Evolutionary conservation across 1,139 yeast genomes (phyloP), one percentile per base, ranked within the genome.

Genomic region (Taphrina sp.): DNA sequence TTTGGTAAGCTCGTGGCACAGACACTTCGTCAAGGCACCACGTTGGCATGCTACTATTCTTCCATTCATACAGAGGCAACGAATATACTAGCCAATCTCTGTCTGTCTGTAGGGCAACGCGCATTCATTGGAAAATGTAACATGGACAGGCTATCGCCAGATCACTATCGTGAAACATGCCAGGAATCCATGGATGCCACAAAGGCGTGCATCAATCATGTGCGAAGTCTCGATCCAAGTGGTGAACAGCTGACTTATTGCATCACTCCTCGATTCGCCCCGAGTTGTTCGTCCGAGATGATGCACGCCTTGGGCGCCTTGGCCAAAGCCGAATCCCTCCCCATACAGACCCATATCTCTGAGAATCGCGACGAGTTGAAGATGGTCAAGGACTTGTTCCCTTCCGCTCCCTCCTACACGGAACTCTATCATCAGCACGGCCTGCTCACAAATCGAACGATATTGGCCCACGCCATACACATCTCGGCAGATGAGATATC

Each of bases 191-290:
- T 81, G 52, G 63, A 69, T n/a, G 78, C 84, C 4, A 83, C 85
- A 64, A 64, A 74, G 19, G 72, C 74, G 12, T 79, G 89, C 3
- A 76, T 85, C 5, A 72, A 77, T 3, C 81, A 84, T 66, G 74
- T 88, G 42, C 69, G 73, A 16, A 63, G 65, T 34, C 64, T 76
- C 45, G 84, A 83, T 61, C 83, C 89, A 0, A 62, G 64, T 0
- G 70, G 73, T 16, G 78, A 76, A 43, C 58, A 70, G 3, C 74
- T 86, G 44, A 72, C 76, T 46, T 95, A 97, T 0, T 81, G 90
- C 23, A 65, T 92, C 4, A 92, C 98, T 0, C 98, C 98, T 3
- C 73, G 98, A 59, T 92, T 92, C 73, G 98, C 97, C 0, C 96
- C 96, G 0, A 80, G 88, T 17, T 92, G 97, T 66, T 74, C 89